These are phyloP conservation scores for Kwoniella bestiolae DNA, from an alignment of 768 basidiomycete species.

Conservation along the genomic window DNA sequence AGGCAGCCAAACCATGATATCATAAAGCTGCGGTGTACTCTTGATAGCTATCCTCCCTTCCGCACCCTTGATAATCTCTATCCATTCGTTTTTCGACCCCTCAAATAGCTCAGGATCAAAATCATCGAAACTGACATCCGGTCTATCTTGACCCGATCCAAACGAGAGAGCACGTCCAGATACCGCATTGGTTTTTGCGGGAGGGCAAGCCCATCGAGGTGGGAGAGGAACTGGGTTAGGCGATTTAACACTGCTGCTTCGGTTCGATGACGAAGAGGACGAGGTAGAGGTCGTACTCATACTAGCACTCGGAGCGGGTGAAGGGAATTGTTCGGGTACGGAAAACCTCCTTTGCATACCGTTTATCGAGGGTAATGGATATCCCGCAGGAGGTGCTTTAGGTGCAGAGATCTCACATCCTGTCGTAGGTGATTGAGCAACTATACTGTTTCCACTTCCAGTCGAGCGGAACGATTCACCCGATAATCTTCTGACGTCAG, in stretches of 20 bases:
- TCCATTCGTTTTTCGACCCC: conserved; percentile 31
- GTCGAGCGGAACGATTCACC: conserved; percentile 1
- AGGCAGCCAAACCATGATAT: conserved; percentile 49
- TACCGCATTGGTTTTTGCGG: conserved; percentile 22
- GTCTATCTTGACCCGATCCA: conserved; percentile 29
- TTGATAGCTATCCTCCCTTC: conserved; percentile 49
- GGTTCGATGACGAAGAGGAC: conserved; percentile 29
- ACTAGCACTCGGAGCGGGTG: conserved; percentile 17
- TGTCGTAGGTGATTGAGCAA: conserved; percentile 31
- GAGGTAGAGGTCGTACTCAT: conserved; percentile 19
- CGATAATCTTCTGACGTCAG: conserved; percentile 14
- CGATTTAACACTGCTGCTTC: neutral
- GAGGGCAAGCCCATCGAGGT: conserved; percentile 42
- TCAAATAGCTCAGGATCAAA: conserved; percentile 44
- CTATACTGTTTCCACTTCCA: conserved; percentile 12
- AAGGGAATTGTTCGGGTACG: neutral
- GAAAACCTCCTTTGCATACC: conserved; percentile 10
- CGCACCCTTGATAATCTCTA: conserved; percentile 47
- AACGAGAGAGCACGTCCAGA: conserved; percentile 34
- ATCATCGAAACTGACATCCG: conserved; percentile 38
- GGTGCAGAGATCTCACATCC: conserved; percentile 46
- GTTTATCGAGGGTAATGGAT: conserved; percentile 29
- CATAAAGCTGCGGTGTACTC: conserved; percentile 29
- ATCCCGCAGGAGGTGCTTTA: conserved; percentile 42
- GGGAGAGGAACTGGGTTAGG: conserved; percentile 19